Evolutionary conservation across 345 rosid genomes (phyloP).

Genomic region (Linum lewisii): DNA sequence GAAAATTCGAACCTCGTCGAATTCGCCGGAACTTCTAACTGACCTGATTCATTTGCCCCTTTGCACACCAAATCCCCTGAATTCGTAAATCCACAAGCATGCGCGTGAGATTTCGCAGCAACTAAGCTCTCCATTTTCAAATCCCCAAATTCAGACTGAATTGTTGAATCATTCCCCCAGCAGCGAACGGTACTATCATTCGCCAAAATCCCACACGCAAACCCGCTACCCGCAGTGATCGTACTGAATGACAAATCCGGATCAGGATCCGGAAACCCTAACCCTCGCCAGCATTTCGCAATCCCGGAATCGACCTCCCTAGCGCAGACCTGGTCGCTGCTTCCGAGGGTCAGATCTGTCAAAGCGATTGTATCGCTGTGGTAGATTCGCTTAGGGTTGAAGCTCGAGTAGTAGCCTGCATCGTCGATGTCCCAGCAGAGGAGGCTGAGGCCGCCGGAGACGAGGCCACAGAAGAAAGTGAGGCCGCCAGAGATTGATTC

Average conservation of each 20-base stretch:
- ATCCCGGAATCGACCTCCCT: conserved; percentile 31
- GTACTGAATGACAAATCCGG: conserved; percentile 20
- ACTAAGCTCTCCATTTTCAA: conserved; percentile 32
- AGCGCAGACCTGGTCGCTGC: conserved; percentile 43
- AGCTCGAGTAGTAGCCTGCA: conserved; percentile 3
- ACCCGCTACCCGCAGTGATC: conserved; percentile 46
- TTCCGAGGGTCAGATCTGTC: conserved; percentile 37
- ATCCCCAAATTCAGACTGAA: conserved; percentile 31
- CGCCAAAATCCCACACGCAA: conserved; percentile 43
- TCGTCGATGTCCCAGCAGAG: conserved; percentile 40
- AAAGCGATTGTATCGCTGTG: conserved; percentile 18
- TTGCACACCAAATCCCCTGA: conserved; percentile 35
- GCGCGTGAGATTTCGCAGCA: conserved; percentile 30
- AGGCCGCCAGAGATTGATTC: conserved; percentile 43
- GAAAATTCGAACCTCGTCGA: conserved; percentile 40
- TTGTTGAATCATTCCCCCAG: conserved; percentile 36
- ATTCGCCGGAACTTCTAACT: conserved; percentile 29
- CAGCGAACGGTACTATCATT: conserved; percentile 28
- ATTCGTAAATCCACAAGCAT: conserved; percentile 39
- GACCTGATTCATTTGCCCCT: conserved; percentile 31
- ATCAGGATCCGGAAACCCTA: conserved; percentile 28
- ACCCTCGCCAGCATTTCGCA: conserved; percentile 51
- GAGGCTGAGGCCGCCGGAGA: conserved; percentile 35
- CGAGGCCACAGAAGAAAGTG: conserved; percentile 43
- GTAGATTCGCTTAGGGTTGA: conserved; percentile 29